Evolutionary conservation across 495 filamentous ascomycete genomes (phyloP), one percentile per base, ranked within the genome.

Genomic region (Extremus antarcticus): DNA sequence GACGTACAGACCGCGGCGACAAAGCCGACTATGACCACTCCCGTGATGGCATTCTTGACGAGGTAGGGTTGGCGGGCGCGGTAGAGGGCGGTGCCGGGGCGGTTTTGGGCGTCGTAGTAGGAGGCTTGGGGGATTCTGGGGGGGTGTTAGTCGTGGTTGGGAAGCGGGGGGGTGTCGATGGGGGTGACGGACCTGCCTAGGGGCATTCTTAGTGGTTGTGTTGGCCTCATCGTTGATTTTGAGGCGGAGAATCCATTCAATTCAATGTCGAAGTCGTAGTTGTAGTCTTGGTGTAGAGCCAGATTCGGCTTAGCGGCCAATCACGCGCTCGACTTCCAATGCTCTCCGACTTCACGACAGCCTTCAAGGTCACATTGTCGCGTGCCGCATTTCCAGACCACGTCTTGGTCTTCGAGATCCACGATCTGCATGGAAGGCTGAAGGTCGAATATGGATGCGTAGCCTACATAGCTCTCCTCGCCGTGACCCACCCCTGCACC

Each of bases 31-130:
- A 95, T 75, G 13, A 69, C 78, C 9, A 83, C 51, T 11, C 91
- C 94, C 19, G 87, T 86, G 45, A 88, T 35, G 22, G 81, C 74
- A 69, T 99, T 97, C 76, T 85, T 90, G 71, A 96, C 71, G 16
- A 99, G 81, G 70, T 89, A 97, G 47, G 94, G 92, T 61, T 84
- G 80, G 55, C 92, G 83, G 51, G 92, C 94, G 52, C 92, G 86
- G 64, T 94, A 82, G 55, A 99, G 82, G 21, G 92, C 85, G 22
- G 86, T 79, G 25, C 82, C 82, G 68, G 89, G 87, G 59, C 82
- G 81, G 71, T 85, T 83, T 63, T 86, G 74, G 65, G 82, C 78
- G 70, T 94, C 86, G 73, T 96, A 97, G 77, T 98, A 98, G 56
- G 84, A 86, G 15, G 87, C 87, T 65, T 68, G 71, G 20, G 84